These are phyloP conservation scores for Sordaria brevicollis DNA, from an alignment of 495 filamentous ascomycete genomes.

Conservation along the genomic window DNA sequence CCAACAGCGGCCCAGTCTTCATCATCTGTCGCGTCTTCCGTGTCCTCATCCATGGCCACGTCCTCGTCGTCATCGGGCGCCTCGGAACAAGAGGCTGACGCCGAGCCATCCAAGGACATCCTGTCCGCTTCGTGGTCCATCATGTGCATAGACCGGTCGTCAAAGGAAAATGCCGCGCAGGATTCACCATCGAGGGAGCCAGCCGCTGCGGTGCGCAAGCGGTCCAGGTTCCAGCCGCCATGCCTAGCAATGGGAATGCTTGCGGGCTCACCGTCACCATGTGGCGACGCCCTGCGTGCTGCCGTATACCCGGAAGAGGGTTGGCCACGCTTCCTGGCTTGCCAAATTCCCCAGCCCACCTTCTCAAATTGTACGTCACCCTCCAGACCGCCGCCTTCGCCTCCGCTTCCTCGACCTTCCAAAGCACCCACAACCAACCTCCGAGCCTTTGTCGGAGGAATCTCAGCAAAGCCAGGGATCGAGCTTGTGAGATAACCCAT, in stretches of 20 bases:
- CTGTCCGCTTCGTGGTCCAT: conserved; percentile 84
- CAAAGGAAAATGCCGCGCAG: conserved; percentile 61
- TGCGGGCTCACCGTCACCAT: conserved; percentile 43
- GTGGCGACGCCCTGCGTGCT: conserved; percentile 36
- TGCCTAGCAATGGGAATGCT: conserved; percentile 58
- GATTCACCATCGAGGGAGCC: conserved; percentile 24
- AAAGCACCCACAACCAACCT: conserved; percentile 77
- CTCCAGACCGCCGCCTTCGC: conserved; percentile 52
- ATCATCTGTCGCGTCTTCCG: conserved; percentile 86
- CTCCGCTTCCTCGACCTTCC: conserved; percentile 58
- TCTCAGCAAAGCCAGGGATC: conserved; percentile 84
- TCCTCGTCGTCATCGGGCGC: conserved; percentile 64
- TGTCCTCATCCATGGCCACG: conserved; percentile 51
- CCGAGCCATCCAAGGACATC: conserved; percentile 79
- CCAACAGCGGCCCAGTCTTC: conserved; percentile 94
- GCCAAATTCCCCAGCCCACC: conserved; percentile 95
- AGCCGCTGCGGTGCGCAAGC: conserved; percentile 34
- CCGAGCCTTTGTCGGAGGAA: conserved; percentile 84
- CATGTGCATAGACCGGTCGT: conserved; percentile 57
- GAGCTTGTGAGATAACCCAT: conserved; percentile 88
- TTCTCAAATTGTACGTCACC: conserved; percentile 89
- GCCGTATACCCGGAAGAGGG: conserved; percentile 36
- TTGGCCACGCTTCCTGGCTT: conserved; percentile 66
- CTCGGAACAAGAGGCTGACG: conserved; percentile 63
- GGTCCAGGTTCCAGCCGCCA: conserved; percentile 33